Evolutionary conservation across 169 alveolate species (phyloP).

Genomic region (Cryptosporidium sp.): DNA sequence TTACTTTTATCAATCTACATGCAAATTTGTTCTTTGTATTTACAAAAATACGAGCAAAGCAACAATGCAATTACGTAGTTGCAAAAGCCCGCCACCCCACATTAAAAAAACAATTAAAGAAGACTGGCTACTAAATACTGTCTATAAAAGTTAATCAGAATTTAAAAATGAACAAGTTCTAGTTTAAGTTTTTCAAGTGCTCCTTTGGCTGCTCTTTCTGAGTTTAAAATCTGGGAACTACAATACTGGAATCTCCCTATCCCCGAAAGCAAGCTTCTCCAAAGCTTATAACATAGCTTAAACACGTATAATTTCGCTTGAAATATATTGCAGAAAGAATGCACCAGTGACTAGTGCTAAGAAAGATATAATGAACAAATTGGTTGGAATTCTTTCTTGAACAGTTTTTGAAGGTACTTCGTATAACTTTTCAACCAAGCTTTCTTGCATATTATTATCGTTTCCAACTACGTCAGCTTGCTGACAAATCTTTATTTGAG

Average conservation of each 20-base stretch:
- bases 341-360: slow-evolving; percentile 35
- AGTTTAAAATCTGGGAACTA: neutral
- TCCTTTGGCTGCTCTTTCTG: neutral
- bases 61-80: neutral
- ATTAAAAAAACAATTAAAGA: neutral
- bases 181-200: neutral
- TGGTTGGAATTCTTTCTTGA: slow-evolving; percentile 9
- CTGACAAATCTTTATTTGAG: neutral
- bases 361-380: slow-evolving; percentile 30
- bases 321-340: slow-evolving; percentile 35
- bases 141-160: neutral
- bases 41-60: neutral
- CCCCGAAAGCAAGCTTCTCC: neutral
- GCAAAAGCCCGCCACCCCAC: neutral
- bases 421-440: neutral
- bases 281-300: neutral
- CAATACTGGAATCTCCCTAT: neutral
- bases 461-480: neutral
- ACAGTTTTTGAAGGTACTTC: neutral
- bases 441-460: neutral
- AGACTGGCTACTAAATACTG: neutral
- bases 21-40: neutral
- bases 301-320: slow-evolving; percentile 5
- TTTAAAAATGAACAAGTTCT: neutral
- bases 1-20: neutral